Conservation (phyloP, 1,284 basidiomycete species). For the Fomitopsis pinicola region DNA sequence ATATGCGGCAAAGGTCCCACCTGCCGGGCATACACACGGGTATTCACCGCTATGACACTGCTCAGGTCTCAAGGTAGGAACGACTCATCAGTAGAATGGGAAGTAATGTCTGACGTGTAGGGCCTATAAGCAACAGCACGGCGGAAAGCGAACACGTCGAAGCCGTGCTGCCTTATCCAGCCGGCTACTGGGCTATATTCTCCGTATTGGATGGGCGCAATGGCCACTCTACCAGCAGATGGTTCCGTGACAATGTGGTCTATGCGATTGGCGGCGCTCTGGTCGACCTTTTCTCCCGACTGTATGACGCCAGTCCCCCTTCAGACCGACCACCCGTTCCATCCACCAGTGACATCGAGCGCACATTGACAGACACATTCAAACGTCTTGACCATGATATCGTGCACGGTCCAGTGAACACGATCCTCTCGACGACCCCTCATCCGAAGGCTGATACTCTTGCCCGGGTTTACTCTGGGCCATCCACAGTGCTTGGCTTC, state of each 20-base stretch:
- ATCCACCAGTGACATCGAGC: conserved; percentile 15
- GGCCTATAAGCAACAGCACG: conserved; percentile 22
- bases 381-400: conserved; percentile 27
- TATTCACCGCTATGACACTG: conserved; percentile 20
- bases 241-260: conserved; percentile 27
- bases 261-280: conserved; percentile 25
- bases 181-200: conserved; percentile 29
- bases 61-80: conserved; percentile 21
- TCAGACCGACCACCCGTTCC: conserved; percentile 5
- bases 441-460: conserved; percentile 18
- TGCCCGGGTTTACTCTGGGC: conserved; percentile 28
- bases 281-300: conserved; percentile 21
- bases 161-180: conserved; percentile 19
- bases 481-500: conserved; percentile 39
- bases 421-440: conserved; percentile 17
- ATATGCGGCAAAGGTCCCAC: conserved; percentile 11
- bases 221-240: conserved; percentile 27
- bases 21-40: conserved; percentile 12
- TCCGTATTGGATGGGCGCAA: conserved; percentile 28
- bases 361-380: conserved; percentile 25
- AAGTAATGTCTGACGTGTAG: not conserved
- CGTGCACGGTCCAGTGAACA: conserved; percentile 18
- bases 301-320: conserved; percentile 1
- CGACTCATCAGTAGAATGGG: not conserved
- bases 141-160: conserved; percentile 27